These are phyloP conservation scores for Syzygium syzygioides DNA, from an alignment of 441 rosid genomes.

Conservation along the genomic window DNA sequence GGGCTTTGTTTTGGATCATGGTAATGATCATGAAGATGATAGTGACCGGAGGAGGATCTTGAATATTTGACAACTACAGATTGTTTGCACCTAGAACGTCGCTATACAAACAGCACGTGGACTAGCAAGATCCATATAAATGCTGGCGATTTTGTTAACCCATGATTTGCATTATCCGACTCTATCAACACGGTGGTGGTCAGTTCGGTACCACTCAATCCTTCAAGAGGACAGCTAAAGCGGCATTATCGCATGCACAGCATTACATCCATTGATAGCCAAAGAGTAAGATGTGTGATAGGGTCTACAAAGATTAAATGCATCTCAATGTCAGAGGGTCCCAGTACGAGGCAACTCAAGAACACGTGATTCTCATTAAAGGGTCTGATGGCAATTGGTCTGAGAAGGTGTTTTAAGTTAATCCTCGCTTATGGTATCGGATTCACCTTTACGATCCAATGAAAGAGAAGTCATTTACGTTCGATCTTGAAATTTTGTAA, in stretches of 20 bases:
- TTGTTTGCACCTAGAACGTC: background rate
- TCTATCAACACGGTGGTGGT: background rate
- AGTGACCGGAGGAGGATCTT: background rate
- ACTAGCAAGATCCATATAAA: background rate
- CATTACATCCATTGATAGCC: background rate
- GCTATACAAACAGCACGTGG: background rate
- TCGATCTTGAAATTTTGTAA: no score
- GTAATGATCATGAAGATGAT: background rate
- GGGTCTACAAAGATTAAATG: background rate
- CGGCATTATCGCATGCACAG: background rate
- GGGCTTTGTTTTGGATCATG: background rate
- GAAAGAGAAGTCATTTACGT: no score
- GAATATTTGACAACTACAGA: no score
- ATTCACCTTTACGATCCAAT: no score
- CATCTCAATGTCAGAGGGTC: background rate
- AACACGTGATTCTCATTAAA: no score
- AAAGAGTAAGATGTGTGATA: background rate
- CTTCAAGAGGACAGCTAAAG: background rate
- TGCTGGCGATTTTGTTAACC: background rate
- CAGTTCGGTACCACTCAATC: background rate
- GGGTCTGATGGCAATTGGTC: no score
- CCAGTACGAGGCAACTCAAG: background rate
- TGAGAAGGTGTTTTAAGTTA: background rate
- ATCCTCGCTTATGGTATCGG: no score
- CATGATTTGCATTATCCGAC: background rate